These are phyloP conservation scores for Blastomyces parvus DNA, from an alignment of 2,329 filamentous ascomycete genomes.

Conservation along the genomic window DNA sequence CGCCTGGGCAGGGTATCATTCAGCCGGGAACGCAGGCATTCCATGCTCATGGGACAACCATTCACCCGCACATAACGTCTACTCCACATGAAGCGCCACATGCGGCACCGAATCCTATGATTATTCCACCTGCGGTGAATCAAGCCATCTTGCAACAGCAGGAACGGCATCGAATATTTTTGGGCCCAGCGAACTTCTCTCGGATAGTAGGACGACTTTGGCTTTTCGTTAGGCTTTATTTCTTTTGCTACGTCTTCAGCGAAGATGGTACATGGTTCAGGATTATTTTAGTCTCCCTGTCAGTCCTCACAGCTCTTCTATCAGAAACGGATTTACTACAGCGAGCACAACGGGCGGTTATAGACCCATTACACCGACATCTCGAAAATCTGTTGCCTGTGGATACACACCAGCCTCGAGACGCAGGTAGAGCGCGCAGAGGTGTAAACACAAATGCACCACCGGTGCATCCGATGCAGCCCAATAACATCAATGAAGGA, in stretches of 20 bases:
- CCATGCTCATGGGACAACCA: neutral
- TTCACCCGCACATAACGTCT: neutral
- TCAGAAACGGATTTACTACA: constrained; percentile 34
- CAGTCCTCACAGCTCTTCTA: constrained; percentile 32
- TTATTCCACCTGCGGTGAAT: neutral
- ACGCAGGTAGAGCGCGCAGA: constrained; percentile 3
- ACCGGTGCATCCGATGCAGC: neutral
- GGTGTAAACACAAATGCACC: constrained; percentile 6
- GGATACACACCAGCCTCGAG: constrained; percentile 18
- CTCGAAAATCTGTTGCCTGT: constrained; percentile 36
- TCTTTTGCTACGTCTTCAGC: constrained; percentile 51
- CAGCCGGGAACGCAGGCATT: neutral
- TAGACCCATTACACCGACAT: constrained; percentile 36
- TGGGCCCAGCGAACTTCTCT: constrained; percentile 6
- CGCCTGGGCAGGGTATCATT: constrained; percentile 14
- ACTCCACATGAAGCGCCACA: constrained; percentile 5
- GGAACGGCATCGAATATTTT: constrained; percentile 1
- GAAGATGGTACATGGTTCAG: constrained; percentile 40
- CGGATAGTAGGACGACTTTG: constrained; percentile 38
- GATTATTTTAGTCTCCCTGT: constrained; percentile 30
- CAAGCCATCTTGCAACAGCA: constrained; percentile 5
- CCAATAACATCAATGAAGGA: neutral
- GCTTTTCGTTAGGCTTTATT: constrained; percentile 49
- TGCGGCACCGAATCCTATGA: neutral
- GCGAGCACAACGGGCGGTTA: constrained; percentile 25